A percentile compares a stretch with the other conserved stretches of the same genome.
phyloP scores from a whole-genome alignment of 306 rosid species.

The Dryas drummondii region DNA sequence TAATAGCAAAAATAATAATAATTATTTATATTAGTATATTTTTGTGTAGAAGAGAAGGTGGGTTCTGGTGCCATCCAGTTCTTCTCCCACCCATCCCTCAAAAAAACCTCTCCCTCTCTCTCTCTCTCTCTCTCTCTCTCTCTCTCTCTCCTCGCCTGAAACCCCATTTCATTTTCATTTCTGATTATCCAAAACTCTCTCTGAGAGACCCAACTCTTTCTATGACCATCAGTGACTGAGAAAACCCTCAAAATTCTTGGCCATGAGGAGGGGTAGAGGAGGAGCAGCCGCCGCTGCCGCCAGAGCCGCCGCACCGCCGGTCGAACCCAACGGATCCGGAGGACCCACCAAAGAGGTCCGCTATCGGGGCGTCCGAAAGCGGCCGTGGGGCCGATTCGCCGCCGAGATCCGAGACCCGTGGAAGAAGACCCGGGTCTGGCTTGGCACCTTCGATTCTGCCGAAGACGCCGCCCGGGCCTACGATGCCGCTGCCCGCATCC shows the following conservation, averaged over 20 bases:
- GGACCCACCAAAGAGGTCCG: slow-evolving; percentile 45
- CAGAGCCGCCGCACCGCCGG: slow-evolving; percentile 8
- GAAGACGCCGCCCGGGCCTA: slow-evolving; percentile 85
- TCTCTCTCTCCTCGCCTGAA: not conserved
- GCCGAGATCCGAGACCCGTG: slow-evolving; percentile 93
- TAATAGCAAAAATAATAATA: not conserved
- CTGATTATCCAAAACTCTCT: not conserved
- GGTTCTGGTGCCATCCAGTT: slow-evolving; percentile 47
- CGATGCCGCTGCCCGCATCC: slow-evolving; percentile 64
- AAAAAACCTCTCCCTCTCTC: slow-evolving; percentile 10
- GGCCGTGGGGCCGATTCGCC: slow-evolving; percentile 91
- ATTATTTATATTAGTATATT: slow-evolving; percentile 15
- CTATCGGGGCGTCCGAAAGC: slow-evolving; percentile 72
- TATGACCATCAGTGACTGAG: not conserved
- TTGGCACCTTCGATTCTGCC: slow-evolving; percentile 81
- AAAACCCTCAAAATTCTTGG: not conserved
- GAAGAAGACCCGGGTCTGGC: slow-evolving; percentile 83
- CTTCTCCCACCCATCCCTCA: slow-evolving; percentile 31
- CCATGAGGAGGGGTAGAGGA: slow-evolving; percentile 52
- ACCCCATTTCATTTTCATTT: not conserved
- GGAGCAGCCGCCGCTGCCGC: slow-evolving; percentile 32
- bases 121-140: slow-evolving; percentile 16
- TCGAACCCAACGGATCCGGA: slow-evolving; percentile 36
- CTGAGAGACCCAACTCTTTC: not conserved
- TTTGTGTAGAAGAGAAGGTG: slow-evolving; percentile 50